Evolutionary conservation across 441 rosid genomes (phyloP), one percentile per base, ranked within the genome.

Genomic region (Syzygium malaccense): DNA sequence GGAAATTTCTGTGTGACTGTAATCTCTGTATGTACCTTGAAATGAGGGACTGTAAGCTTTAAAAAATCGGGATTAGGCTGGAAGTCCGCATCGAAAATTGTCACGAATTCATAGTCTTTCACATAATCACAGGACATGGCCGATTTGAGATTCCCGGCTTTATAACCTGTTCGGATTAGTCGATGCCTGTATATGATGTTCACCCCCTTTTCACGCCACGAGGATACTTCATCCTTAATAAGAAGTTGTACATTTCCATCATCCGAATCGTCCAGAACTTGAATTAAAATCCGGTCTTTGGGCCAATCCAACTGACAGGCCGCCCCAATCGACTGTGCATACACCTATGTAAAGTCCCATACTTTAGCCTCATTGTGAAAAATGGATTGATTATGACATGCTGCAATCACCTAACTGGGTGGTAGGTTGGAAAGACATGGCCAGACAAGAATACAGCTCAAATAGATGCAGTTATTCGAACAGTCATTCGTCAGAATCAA

Each of bases 81-180:
- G 88, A 95, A 96, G 88, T 96, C 98, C 33, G 98, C 97, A 89
- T 96, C 98, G 37, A 95, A 94, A 17, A 95, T 95, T 3, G 96
- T 93, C 14, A 96, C 97, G 32, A 94, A 95, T 86, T 96, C 98
- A 85, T 94, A 96, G 89, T 94, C 96, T 86, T 91, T 91, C 26
- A 96, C 97, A 88, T 95, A 94, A 86, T 95, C 98, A 91, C 96
- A 96, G 7, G 90, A 89, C 98, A 96, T 95, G 6, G 98, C 98
- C 3, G 98, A 95, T 88, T 95, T 96, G n/a, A 96, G 91, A 89
- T 96, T 96, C 57, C 98, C 98, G 10, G 98, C 98, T 91, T 96
- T 96, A 92, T 96, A 96, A 30, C 98, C 98, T 18, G 96, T 96
- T 86, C 98, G 91, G 86, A 96, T 96, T 90, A 96, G 90, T 12